These are phyloP conservation scores for Exserohilum turcica DNA, from an alignment of 2,329 filamentous ascomycete genomes.

Conservation along the genomic window DNA sequence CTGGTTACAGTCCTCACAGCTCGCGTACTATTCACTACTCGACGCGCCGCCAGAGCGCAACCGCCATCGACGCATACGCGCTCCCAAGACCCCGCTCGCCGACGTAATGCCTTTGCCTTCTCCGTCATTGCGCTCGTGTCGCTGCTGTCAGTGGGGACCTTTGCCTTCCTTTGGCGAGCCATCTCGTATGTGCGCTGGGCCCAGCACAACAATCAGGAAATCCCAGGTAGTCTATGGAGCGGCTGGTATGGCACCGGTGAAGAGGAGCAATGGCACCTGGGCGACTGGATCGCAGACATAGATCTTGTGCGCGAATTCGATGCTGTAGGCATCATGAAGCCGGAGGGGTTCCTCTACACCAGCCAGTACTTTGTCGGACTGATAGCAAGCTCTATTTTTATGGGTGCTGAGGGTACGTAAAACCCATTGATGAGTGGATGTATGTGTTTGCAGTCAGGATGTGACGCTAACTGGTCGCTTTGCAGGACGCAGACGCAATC, in stretches of 20 bases:
- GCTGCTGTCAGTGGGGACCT: slow-evolving; percentile 52
- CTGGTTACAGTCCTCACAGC: slow-evolving; percentile 39
- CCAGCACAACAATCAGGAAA: slow-evolving; percentile 46
- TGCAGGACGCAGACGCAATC: slow-evolving; percentile 58
- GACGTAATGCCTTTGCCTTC: slow-evolving; percentile 48
- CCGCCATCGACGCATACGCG: slow-evolving; percentile 45
- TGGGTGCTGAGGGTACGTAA: slow-evolving; percentile 60
- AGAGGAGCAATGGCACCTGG: slow-evolving; percentile 47
- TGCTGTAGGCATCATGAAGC: slow-evolving; percentile 60
- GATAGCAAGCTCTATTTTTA: slow-evolving; percentile 61
- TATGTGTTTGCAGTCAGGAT: not conserved
- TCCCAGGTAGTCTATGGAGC: slow-evolving; percentile 50
- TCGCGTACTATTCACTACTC: slow-evolving; percentile 37
- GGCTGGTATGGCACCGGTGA: slow-evolving; percentile 49
- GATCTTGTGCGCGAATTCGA: slow-evolving; percentile 60
- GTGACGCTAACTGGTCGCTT: slow-evolving; percentile 3
- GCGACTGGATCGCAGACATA: slow-evolving; percentile 61
- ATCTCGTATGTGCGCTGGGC: slow-evolving; percentile 60
- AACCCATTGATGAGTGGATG: not conserved
- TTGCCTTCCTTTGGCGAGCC: slow-evolving; percentile 52
- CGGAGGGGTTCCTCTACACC: slow-evolving; percentile 66
- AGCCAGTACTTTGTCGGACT: slow-evolving; percentile 63
- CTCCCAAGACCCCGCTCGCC: slow-evolving; percentile 36
- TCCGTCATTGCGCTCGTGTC: slow-evolving; percentile 54
- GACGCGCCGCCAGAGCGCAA: slow-evolving; percentile 38